phyloP scores from a whole-genome alignment of 2,329 filamentous ascomycete genomes.

The Xylaria sp. region DNA sequence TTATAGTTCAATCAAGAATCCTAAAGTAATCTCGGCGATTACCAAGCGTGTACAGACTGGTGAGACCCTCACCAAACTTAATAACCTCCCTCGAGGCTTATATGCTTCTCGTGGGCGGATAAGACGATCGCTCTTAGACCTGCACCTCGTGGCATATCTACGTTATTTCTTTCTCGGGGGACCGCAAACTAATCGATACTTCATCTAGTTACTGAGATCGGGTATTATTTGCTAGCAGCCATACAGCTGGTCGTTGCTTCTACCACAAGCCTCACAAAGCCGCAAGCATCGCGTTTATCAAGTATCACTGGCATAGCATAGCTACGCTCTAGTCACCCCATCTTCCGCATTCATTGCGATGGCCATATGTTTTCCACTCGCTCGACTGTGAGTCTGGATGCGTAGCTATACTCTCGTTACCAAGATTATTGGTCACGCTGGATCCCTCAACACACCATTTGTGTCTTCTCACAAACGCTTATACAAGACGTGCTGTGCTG shows the following conservation, averaged over 20 bases:
- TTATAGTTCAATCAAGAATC: neutral
- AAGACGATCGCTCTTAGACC: neutral
- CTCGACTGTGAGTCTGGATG: neutral
- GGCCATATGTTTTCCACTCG: neutral
- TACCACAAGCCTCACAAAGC: neutral
- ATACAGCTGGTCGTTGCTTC: neutral
- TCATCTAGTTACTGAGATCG: neutral
- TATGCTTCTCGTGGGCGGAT: neutral
- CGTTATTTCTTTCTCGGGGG: neutral
- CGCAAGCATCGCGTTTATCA: conserved; percentile 15
- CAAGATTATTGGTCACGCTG: neutral
- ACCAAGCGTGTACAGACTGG: no score
- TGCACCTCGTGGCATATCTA: neutral
- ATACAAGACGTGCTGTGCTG: neutral
- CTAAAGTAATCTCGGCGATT: neutral
- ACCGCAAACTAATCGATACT: neutral
- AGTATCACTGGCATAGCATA: neutral
- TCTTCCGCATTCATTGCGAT: neutral
- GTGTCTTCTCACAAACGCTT: neutral
- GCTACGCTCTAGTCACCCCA: neutral
- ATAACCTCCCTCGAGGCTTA: neutral
- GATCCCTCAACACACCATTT: neutral
- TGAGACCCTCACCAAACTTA: neutral
- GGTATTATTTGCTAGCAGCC: neutral
- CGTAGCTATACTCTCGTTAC: neutral